Conservation (phyloP, 768 basidiomycete genomes). For the Xerocomus potaroensis region DNA sequence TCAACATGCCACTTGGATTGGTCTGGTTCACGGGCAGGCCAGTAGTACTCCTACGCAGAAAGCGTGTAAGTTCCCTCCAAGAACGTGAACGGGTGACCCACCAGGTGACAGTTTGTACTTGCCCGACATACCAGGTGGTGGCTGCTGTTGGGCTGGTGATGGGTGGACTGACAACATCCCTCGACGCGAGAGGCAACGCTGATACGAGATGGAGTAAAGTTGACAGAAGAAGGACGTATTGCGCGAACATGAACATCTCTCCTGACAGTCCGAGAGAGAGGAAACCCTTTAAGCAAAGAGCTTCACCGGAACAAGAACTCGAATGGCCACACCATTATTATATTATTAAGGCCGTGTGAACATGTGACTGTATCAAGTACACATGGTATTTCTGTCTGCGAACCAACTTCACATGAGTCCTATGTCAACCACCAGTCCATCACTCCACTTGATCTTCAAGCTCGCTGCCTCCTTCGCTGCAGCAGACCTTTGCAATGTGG, state of each 20-base stretch:
- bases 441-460: background rate
- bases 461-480: too few relatives aligned
- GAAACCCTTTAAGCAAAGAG: conserved; percentile 15
- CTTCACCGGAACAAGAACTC: conserved; percentile 5
- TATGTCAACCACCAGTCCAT: background rate
- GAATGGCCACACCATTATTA: conserved; percentile 15
- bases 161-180: conserved; percentile 48
- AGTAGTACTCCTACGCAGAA: conserved; percentile 20
- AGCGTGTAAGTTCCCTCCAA: conserved; percentile 31
- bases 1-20: conserved; percentile 30
- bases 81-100: conserved; percentile 13
- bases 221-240: conserved; percentile 20
- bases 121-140: conserved; percentile 43
- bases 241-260: conserved; percentile 24
- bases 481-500: background rate
- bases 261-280: conserved; percentile 10
- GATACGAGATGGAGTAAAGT: conserved; percentile 16
- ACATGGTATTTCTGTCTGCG: background rate
- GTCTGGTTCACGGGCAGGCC: conserved; percentile 26
- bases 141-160: conserved; percentile 39
- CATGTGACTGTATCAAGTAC: conserved; percentile 7
- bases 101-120: conserved; percentile 49
- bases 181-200: conserved; percentile 31
- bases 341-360: conserved; percentile 23
- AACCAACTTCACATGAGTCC: too few relatives aligned